Evolutionary conservation across 78 protist species (phyloP).

Genomic region (Dictyostelium firmibasis): DNA sequence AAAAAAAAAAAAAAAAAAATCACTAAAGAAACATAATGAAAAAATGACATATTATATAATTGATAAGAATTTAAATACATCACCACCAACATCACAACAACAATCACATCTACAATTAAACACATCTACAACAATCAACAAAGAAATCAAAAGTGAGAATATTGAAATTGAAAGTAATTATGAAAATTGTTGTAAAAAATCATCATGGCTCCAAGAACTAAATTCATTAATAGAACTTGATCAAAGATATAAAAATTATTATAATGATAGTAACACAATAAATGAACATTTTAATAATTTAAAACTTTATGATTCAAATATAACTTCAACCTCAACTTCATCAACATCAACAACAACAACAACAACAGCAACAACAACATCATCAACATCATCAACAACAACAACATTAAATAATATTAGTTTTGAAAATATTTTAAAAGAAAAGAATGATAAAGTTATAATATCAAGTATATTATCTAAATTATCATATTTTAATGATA

Average conservation of each 20-base stretch:
- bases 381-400: background rate
- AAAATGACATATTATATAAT: slow-evolving; percentile 4
- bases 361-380: background rate
- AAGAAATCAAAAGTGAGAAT: background rate
- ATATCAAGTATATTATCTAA: slow-evolving; percentile 13
- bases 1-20: background rate
- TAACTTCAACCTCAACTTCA: background rate
- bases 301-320: background rate
- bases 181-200: slow-evolving; percentile 2
- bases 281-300: background rate
- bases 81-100: background rate
- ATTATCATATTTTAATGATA: slow-evolving; percentile 5
- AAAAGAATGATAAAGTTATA: background rate
- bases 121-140: background rate
- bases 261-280: background rate
- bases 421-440: background rate
- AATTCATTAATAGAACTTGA: background rate
- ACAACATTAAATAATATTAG: no score
- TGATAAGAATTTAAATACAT: background rate
- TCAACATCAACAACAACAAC: background rate
- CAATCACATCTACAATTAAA: background rate
- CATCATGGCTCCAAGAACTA: background rate
- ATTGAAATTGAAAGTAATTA: background rate
- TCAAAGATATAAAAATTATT: background rate
- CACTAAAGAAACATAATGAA: background rate